These are phyloP conservation scores for Trichoderma parareesei DNA, from an alignment of 495 filamentous ascomycete genomes.

Conservation along the genomic window DNA sequence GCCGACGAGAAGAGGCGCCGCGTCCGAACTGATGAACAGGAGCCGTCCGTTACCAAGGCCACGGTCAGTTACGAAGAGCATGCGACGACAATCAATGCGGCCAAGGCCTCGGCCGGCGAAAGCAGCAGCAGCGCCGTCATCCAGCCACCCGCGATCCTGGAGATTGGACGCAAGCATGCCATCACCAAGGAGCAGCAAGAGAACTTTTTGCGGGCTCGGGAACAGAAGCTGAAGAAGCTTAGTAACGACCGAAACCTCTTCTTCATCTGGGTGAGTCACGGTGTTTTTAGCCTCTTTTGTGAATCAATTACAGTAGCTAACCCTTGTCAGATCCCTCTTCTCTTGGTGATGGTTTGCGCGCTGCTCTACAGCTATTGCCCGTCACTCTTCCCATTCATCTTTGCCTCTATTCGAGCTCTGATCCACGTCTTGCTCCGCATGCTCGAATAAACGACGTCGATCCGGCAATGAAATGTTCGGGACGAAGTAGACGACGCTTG, in stretches of 20 bases:
- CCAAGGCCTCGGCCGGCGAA: conserved; percentile 15
- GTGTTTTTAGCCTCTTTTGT: conserved; percentile 4
- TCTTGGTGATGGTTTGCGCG: conserved; percentile 31
- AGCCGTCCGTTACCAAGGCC: conserved; percentile 15
- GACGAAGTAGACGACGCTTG: too few species aligned
- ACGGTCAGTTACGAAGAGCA: conserved; percentile 35
- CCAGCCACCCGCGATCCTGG: conserved; percentile 36
- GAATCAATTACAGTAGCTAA: conserved; percentile 26
- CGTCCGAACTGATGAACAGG: conserved; percentile 43
- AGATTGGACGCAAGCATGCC: conserved; percentile 42
- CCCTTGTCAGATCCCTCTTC: conserved; percentile 40
- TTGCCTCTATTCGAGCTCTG: not conserved
- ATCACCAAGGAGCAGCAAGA: conserved; percentile 68
- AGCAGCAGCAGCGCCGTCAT: conserved; percentile 10
- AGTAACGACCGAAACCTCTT: conserved; percentile 71
- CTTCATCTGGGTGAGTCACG: conserved; percentile 66
- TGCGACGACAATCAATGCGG: conserved; percentile 17
- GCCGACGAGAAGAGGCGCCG: conserved; percentile 58
- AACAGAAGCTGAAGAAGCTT: conserved; percentile 64
- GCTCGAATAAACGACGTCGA: not conserved
- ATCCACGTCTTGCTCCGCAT: not conserved
- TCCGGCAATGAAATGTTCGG: too few species aligned
- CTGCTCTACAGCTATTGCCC: conserved; percentile 20
- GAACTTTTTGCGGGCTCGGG: conserved; percentile 61
- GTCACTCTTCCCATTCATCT: not conserved